Conservation (phyloP, 768 basidiomycete genomes). For the Serendipita vermifera region DNA sequence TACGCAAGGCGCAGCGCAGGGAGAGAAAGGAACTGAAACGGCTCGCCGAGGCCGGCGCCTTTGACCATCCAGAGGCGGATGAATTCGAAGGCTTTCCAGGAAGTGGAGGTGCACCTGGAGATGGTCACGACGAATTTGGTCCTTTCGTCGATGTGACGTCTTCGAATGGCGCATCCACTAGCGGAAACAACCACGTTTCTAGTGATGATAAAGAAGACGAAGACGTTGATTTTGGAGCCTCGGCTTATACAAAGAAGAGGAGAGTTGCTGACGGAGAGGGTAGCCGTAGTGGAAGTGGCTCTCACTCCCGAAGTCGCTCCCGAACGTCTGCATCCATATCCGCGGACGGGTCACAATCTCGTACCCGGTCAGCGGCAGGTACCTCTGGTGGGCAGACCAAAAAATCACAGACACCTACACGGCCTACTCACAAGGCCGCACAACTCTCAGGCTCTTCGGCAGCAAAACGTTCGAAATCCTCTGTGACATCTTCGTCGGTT, state of each 20-base stretch:
- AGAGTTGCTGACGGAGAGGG: slow-evolving; percentile 22
- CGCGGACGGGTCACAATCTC: background rate
- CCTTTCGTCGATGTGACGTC: slow-evolving; percentile 20
- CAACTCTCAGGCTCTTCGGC: too few relatives aligned
- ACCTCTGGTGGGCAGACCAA: too few relatives aligned
- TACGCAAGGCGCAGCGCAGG: slow-evolving; percentile 29
- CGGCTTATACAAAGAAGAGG: slow-evolving; percentile 30
- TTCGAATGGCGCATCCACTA: slow-evolving; percentile 11
- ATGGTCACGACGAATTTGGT: slow-evolving; percentile 22
- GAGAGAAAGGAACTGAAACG: slow-evolving; percentile 36
- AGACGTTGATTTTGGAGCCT: slow-evolving; percentile 48
- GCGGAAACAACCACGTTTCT: slow-evolving; percentile 11
- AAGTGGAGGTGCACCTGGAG: slow-evolving; percentile 24
- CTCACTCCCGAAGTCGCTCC: slow-evolving; percentile 49
- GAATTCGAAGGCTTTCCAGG: slow-evolving; percentile 60
- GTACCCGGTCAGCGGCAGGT: too few relatives aligned
- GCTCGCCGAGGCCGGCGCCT: slow-evolving; percentile 28
- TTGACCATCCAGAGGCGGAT: slow-evolving; percentile 22
- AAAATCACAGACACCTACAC: too few relatives aligned
- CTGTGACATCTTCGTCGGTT: background rate
- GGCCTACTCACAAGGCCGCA: too few relatives aligned
- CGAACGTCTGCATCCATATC: slow-evolving; percentile 43
- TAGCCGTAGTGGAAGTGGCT: slow-evolving; percentile 21
- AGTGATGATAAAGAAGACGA: slow-evolving; percentile 26
- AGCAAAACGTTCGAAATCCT: background rate